These are phyloP conservation scores for Capsicum rhomboideum DNA, from an alignment of 257 asterid genomes.

Conservation along the genomic window DNA sequence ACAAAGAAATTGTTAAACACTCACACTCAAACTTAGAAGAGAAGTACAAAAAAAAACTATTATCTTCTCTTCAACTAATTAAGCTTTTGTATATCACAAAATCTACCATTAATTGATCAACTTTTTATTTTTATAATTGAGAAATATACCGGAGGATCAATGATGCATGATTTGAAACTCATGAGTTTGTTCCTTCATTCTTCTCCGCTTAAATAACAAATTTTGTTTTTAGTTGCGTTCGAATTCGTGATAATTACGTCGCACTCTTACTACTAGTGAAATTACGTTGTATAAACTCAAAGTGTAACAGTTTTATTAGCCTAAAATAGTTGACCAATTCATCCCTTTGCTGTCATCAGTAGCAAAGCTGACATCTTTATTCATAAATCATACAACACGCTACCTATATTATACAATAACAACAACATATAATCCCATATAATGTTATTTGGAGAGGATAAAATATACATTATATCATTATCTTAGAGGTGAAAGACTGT, in stretches of 20 bases:
- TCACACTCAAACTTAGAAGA: no score
- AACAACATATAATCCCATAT: no score
- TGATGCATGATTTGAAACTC: neutral
- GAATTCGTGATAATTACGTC: neutral
- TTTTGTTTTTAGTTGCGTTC: neutral
- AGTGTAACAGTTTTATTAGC: neutral
- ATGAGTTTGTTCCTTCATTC: rapidly evolving
- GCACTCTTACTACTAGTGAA: neutral
- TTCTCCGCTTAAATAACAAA: neutral
- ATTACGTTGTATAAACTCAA: neutral
- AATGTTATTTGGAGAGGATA: no score
- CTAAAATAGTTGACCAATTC: neutral
- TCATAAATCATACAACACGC: neutral
- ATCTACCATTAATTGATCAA: neutral
- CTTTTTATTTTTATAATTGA: neutral
- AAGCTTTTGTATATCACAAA: neutral
- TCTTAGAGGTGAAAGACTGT: no score
- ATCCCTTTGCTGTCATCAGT: neutral
- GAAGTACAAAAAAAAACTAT: neutral
- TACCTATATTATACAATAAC: no score
- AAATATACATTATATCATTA: no score
- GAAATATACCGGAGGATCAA: neutral
- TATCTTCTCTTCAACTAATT: neutral
- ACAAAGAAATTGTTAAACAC: no score
- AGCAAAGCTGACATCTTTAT: neutral